A percentile compares a stretch with the other conserved stretches of the same genome.
phyloP scores from a whole-genome alignment of 2,329 filamentous ascomycete genomes.

The Dendrostoma leiphaemia region DNA sequence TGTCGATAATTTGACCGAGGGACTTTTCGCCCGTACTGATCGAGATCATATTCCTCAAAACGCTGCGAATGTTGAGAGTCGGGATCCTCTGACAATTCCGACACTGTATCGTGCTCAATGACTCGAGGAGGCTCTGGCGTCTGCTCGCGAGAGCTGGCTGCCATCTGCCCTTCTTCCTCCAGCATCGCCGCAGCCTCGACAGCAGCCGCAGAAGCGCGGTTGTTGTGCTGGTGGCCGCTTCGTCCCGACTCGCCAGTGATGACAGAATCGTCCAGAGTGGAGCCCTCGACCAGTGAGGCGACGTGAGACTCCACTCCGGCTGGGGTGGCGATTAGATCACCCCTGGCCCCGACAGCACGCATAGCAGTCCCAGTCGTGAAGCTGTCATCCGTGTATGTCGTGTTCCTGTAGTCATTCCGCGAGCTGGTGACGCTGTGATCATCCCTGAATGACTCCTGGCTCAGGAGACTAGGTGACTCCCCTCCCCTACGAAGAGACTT shows the following conservation, averaged over 20 bases:
- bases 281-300: constrained; percentile 80
- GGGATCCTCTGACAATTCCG: constrained; percentile 37
- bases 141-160: constrained; percentile 35
- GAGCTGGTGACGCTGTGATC: constrained; percentile 53
- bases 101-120: constrained; percentile 38
- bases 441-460: constrained; percentile 58
- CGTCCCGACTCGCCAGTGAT: constrained; percentile 60
- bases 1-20: constrained; percentile 41
- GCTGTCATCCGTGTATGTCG: constrained; percentile 50
- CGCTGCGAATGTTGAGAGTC: constrained; percentile 43
- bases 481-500: constrained; percentile 48
- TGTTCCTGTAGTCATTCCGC: constrained; percentile 53
- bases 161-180: constrained; percentile 29
- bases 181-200: constrained; percentile 33
- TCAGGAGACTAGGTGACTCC: constrained; percentile 46
- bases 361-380: constrained; percentile 68
- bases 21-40: constrained; percentile 57
- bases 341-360: constrained; percentile 68
- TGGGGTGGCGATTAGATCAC: constrained; percentile 71
- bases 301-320: constrained; percentile 83
- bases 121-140: constrained; percentile 37
- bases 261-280: constrained; percentile 64
- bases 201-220: constrained; percentile 36
- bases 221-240: constrained; percentile 46
- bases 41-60: constrained; percentile 51